Percentiles rank a stretch among this genome's conserved stretches.
phyloP scores from a whole-genome alignment of 768 basidiomycete genomes.

The Strobilomyces echinocephalus region DNA sequence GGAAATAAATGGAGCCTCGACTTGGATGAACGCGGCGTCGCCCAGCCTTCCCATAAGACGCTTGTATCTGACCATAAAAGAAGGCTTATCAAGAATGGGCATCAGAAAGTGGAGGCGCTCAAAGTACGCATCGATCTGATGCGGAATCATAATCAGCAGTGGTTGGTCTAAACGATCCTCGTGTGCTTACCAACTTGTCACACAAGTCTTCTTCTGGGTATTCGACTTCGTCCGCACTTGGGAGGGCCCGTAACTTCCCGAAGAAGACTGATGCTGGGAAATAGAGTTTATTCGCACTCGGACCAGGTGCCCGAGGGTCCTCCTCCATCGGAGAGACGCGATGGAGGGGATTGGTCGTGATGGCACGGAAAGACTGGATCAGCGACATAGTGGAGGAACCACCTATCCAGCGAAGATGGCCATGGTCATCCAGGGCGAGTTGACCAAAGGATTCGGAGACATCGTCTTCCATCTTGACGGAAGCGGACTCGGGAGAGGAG shows the following conservation, averaged over 20 bases:
- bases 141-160: slow-evolving; percentile 21
- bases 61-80: slow-evolving; percentile 69
- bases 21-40: slow-evolving; percentile 48
- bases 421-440: slow-evolving; percentile 83
- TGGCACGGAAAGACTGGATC: slow-evolving; percentile 79
- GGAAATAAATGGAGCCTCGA: slow-evolving; percentile 72
- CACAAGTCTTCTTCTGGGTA: slow-evolving; percentile 81
- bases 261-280: slow-evolving; percentile 87
- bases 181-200: slow-evolving; percentile 69
- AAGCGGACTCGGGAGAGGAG: slow-evolving; percentile 31
- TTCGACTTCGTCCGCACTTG: slow-evolving; percentile 81
- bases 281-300: slow-evolving; percentile 79
- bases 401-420: slow-evolving; percentile 89
- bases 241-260: slow-evolving; percentile 78
- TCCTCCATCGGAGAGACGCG: slow-evolving; percentile 83
- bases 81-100: slow-evolving; percentile 82
- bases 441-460: slow-evolving; percentile 83
- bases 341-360: slow-evolving; percentile 68
- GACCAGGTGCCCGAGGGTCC: slow-evolving; percentile 72
- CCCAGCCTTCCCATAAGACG: slow-evolving; percentile 67
- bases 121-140: slow-evolving; percentile 84
- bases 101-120: slow-evolving; percentile 81
- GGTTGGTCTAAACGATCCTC: slow-evolving; percentile 11
- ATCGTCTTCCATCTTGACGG: slow-evolving; percentile 53
- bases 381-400: slow-evolving; percentile 90